Evolutionary conservation across 2,329 filamentous ascomycete genomes (phyloP).

Genomic region (Trichoderma gracile): DNA sequence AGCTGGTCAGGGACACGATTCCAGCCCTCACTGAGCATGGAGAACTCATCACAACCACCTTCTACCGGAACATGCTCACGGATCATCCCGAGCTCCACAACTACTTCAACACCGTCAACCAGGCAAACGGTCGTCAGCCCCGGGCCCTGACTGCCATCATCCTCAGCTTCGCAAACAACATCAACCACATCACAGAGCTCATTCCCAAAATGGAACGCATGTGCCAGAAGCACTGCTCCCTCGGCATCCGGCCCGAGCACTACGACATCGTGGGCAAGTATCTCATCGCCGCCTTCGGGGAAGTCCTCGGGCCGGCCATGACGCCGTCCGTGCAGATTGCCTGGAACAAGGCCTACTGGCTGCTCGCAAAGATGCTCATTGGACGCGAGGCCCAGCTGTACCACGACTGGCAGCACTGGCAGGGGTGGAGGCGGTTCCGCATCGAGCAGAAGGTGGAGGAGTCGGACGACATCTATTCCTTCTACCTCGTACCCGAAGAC

Average conservation of each 20-base stretch:
- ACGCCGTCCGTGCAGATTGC: conserved; percentile 65
- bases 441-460: conserved; percentile 66
- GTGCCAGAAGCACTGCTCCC: conserved; percentile 72
- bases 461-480: conserved; percentile 67
- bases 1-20: conserved; percentile 69
- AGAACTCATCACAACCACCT: conserved; percentile 65
- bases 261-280: conserved; percentile 71
- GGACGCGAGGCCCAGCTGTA: conserved; percentile 65
- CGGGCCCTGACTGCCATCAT: conserved; percentile 48
- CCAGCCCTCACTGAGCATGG: conserved; percentile 69
- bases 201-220: conserved; percentile 56
- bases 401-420: conserved; percentile 61
- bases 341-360: conserved; percentile 71
- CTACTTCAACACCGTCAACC: conserved; percentile 62
- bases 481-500: conserved; percentile 67
- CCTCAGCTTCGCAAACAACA: conserved; percentile 70
- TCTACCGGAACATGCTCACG: conserved; percentile 68
- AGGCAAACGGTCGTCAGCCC: conserved; percentile 41
- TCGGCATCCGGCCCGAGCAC: conserved; percentile 67
- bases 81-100: conserved; percentile 67
- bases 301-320: conserved; percentile 64
- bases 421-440: conserved; percentile 66
- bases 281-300: conserved; percentile 65
- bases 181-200: conserved; percentile 61
- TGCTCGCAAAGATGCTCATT: conserved; percentile 73